A percentile compares a stretch with the other conserved stretches of the same genome.
Conservation (phyloP, 768 basidiomycete species). For the Auriscalpium vulgare region DNA sequence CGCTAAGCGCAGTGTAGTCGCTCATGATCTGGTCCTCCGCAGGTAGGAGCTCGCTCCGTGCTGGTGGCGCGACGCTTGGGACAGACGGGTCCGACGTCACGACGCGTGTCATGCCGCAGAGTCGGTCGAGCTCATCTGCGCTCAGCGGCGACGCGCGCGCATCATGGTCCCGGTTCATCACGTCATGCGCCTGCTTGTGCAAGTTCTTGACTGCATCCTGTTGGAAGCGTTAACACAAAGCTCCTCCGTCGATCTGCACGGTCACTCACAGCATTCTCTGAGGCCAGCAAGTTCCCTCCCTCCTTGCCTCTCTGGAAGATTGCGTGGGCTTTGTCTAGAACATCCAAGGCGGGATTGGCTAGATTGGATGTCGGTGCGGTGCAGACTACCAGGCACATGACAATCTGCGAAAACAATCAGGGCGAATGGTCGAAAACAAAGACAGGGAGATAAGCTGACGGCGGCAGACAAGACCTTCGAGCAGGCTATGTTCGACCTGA, state of each 20-base stretch:
- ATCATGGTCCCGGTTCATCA: constrained; percentile 16
- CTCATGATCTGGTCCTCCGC: constrained; percentile 2
- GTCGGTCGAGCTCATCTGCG: constrained; percentile 24
- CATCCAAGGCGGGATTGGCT: constrained; percentile 26
- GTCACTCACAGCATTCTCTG: constrained; percentile 14
- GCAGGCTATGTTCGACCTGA: constrained; percentile 49
- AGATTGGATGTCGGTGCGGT: constrained; percentile 30
- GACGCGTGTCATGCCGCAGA: constrained; percentile 25
- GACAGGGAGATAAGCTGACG: constrained; percentile 32
- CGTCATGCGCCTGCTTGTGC: constrained; percentile 23
- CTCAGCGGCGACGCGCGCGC: constrained; percentile 5
- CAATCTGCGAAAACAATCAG: constrained; percentile 29
- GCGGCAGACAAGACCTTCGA: constrained; percentile 58
- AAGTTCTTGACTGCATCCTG: constrained; percentile 25
- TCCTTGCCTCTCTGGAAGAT: constrained; percentile 23
- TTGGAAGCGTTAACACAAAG: too few species aligned
- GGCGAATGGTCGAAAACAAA: background rate
- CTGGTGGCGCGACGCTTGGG: background rate
- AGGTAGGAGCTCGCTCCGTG: background rate
- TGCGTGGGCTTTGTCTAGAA: constrained; percentile 25
- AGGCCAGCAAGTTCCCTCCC: constrained; percentile 18
- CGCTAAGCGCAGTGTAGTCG: constrained; percentile 10
- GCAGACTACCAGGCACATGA: constrained; percentile 30
- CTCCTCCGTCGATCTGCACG: too few species aligned
- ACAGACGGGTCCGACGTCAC: constrained; percentile 3